Conservation (phyloP, 2,329 filamentous ascomycete species). For the Xenosphaeropsis pyriputrescens region DNA sequence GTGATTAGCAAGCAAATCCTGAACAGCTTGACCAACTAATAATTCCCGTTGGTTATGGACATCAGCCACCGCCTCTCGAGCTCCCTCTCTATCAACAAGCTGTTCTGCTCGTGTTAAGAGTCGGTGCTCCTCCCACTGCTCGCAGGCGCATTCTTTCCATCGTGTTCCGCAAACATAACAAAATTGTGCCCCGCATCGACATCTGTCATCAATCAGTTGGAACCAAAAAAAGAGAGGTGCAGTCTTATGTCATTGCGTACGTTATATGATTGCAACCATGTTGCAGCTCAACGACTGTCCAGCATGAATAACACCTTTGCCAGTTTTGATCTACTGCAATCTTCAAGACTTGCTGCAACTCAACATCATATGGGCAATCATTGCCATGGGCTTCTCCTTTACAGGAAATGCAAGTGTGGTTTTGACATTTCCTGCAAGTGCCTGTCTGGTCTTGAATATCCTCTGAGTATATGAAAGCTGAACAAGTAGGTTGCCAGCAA, state of each 20-base stretch:
- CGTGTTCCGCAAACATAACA: constrained; percentile 29
- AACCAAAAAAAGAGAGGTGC: constrained; percentile 1
- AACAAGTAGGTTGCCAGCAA: constrained; percentile 29
- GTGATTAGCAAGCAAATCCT: constrained; percentile 21
- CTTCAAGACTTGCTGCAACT: constrained; percentile 22
- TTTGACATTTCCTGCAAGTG: constrained; percentile 25
- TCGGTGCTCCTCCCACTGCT: constrained; percentile 21
- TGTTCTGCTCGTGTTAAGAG: constrained; percentile 18
- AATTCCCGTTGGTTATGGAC: no score
- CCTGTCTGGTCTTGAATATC: constrained; percentile 20
- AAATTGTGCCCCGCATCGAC: constrained; percentile 29
- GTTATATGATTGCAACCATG: constrained; percentile 41
- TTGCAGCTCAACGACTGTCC: constrained; percentile 29
- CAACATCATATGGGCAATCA: constrained; percentile 31
- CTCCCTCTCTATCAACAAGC: constrained; percentile 15
- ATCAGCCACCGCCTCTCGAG: no score
- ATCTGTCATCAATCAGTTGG: constrained; percentile 20
- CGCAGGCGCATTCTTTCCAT: constrained; percentile 26
- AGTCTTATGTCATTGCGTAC: constrained; percentile 20
- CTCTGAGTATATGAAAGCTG: constrained; percentile 25
- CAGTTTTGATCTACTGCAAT: constrained; percentile 29
- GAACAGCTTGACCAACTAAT: constrained; percentile 9
- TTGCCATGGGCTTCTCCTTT: constrained; percentile 28
- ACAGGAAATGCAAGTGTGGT: constrained; percentile 33
- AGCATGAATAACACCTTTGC: constrained; percentile 33